Evolutionary conservation across 1,139 yeast genomes (phyloP).

Genomic region (Lodderomyces pseudojiufengensis): DNA sequence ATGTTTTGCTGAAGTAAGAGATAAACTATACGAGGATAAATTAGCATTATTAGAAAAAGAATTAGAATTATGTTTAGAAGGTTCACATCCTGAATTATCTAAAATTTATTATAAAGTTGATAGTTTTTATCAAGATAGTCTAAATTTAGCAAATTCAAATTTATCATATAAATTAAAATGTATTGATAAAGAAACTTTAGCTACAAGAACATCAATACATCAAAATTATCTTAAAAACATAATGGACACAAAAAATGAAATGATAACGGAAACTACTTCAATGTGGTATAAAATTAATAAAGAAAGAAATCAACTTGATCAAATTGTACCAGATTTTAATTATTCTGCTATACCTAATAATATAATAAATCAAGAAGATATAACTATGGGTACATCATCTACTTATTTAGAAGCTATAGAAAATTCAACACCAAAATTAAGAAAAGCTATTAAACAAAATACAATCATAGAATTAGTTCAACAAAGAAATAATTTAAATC

Average conservation of each 20-base stretch:
- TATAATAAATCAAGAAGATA: slow-evolving; percentile 13
- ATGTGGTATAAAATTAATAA: slow-evolving; percentile 90
- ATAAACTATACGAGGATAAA: slow-evolving; percentile 71
- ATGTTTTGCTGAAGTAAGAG: slow-evolving; percentile 82
- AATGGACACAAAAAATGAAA: slow-evolving; percentile 62
- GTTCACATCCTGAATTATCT: slow-evolving; percentile 84
- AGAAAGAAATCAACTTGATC: slow-evolving; percentile 84
- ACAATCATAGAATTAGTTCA: slow-evolving; percentile 45
- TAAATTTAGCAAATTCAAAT: slow-evolving; percentile 62
- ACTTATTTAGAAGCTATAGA: slow-evolving; percentile 9
- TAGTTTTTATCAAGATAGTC: slow-evolving; percentile 63
- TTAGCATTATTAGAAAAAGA: slow-evolving; percentile 74
- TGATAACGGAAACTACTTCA: slow-evolving; percentile 74
- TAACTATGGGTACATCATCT: slow-evolving; percentile 6
- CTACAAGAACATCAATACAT: slow-evolving; percentile 75
- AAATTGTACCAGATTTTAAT: slow-evolving; percentile 48
- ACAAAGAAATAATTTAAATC: slow-evolving; percentile 51
- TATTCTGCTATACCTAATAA: slow-evolving; percentile 33
- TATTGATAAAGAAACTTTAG: slow-evolving; percentile 76
- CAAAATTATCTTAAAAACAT: slow-evolving; percentile 74
- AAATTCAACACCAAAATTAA: slow-evolving; percentile 22
- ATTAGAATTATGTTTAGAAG: slow-evolving; percentile 79
- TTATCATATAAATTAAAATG: slow-evolving; percentile 72
- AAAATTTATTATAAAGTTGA: slow-evolving; percentile 68
- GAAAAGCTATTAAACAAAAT: slow-evolving; percentile 36